phyloP scores from a whole-genome alignment of 306 rosid genomes.

The Datisca glomerata region DNA sequence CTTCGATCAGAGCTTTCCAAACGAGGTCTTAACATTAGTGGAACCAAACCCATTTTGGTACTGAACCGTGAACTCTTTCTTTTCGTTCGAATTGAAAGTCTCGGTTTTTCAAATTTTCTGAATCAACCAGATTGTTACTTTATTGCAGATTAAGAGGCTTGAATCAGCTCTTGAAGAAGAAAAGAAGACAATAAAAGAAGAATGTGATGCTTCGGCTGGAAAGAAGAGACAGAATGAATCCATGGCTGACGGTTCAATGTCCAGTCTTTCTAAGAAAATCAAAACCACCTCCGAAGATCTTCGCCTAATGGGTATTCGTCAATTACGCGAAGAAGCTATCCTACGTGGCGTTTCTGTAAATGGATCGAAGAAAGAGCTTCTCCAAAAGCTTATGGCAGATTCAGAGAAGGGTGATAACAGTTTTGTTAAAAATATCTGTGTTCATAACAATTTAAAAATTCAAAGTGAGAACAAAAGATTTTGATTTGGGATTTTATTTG shows the following conservation, averaged over 20 bases:
- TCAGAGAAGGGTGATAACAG: not conserved
- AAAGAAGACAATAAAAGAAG: not conserved
- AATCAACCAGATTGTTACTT: not conserved
- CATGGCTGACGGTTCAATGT: not conserved
- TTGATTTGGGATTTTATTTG: not conserved
- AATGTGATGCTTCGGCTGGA: not conserved
- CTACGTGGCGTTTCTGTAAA: not conserved
- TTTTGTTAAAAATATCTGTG: not conserved
- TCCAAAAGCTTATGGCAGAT: not conserved
- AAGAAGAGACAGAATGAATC: not conserved
- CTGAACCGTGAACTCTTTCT: no score
- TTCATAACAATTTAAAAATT: not conserved
- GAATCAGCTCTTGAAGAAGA: not conserved
- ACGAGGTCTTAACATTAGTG: not conserved
- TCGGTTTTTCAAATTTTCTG: not conserved
- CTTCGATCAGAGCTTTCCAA: not conserved
- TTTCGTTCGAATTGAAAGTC: not conserved
- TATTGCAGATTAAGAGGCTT: not conserved
- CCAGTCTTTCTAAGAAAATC: constrained; percentile 3
- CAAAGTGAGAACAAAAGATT: not conserved
- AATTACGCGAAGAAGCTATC: not conserved
- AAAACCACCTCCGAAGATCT: not conserved
- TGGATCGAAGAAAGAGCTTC: constrained; percentile 2
- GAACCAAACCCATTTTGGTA: not conserved
- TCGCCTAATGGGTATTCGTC: not conserved